Base-by-base conservation (phyloP, 2,329 filamentous ascomycete species). In the Orbilia quercus region DNA sequence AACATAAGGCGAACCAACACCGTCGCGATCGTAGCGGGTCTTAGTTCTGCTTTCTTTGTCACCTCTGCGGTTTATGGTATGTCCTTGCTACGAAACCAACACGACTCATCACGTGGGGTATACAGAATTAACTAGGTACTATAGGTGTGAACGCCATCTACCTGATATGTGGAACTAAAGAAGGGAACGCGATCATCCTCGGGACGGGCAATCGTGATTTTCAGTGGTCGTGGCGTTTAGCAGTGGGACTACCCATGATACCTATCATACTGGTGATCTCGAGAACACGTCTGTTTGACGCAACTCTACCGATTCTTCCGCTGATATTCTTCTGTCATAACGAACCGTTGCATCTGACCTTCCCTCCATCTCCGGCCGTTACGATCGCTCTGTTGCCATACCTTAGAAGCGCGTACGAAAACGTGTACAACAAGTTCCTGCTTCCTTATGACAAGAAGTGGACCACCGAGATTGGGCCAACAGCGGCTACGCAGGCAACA, bases 241-340 rank as follows among this genome's bases (percentile, higher is more conserved):
- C 85, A 67, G 76, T 89, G 25, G 88, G 88, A 1, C 80, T 91
- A 2, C 87, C 89, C 1, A 82, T 91, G 5, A 90, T 93, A 67
- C 89, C 88, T 0, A 83, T 89, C 9, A 84, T 87, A 1, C 83
- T 93, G 7, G 83, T 92, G 9, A 83, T 90, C n/a, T 89, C 89
- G 18, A 84, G 90, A 34, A 87, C 89, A 23, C 84, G 83, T 1
- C 82, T 89, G 51, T 85, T 86, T 28, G 89, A 91, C 76, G 84
- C 85, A 1, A 81, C 89, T 6, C 82, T 90, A 5, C 88, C 88
- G 1, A 84, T 86, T 18, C 82, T 90, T 16, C 88, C 88, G 0
- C 83, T 90, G 63, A 79, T 85, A 40, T 84, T 85, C 66, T 83
- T 85, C 74, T 82, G 82, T 31, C 82, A 82, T 6, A 82, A 84